Percentiles rank a stretch among this genome's conserved stretches.
phyloP scores from a whole-genome alignment of 2,329 filamentous ascomycete species.

The Claviceps quebecensis region DNA sequence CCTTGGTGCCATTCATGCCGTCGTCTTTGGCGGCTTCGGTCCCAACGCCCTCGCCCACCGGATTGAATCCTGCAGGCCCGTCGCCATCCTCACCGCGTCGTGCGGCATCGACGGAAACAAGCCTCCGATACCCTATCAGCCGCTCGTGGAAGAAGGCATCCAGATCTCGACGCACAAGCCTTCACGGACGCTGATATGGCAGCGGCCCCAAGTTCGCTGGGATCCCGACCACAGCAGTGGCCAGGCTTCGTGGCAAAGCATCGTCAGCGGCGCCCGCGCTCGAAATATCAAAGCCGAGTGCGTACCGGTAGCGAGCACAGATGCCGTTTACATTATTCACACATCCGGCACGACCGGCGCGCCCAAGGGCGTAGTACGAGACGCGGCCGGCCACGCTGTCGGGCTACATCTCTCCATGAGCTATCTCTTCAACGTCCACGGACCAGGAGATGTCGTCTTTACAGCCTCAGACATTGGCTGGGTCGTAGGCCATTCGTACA shows the following conservation, averaged over 20 bases:
- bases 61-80: constrained; percentile 68
- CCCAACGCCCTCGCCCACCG: constrained; percentile 69
- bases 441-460: constrained; percentile 63
- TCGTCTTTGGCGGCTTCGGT: constrained; percentile 90
- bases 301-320: constrained; percentile 64
- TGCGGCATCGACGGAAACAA: constrained; percentile 85
- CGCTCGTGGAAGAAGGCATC: constrained; percentile 63
- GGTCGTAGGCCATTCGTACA: constrained; percentile 59
- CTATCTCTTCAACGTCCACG: constrained; percentile 70
- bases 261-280: constrained; percentile 56
- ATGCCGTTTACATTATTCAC: constrained; percentile 82
- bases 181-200: constrained; percentile 63
- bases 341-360: constrained; percentile 71
- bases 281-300: constrained; percentile 56
- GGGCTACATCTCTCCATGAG: constrained; percentile 69
- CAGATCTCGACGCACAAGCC: constrained; percentile 57
- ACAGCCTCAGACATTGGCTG: constrained; percentile 81
- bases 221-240: constrained; percentile 50
- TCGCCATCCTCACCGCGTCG: constrained; percentile 70
- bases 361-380: constrained; percentile 71
- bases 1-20: constrained; percentile 75
- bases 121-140: constrained; percentile 62
- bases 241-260: constrained; percentile 65
- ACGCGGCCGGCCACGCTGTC: constrained; percentile 77
- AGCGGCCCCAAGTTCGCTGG: constrained; percentile 66